phyloP scores from a whole-genome alignment of 2,329 filamentous ascomycete species.

The Botrytis byssoidea region DNA sequence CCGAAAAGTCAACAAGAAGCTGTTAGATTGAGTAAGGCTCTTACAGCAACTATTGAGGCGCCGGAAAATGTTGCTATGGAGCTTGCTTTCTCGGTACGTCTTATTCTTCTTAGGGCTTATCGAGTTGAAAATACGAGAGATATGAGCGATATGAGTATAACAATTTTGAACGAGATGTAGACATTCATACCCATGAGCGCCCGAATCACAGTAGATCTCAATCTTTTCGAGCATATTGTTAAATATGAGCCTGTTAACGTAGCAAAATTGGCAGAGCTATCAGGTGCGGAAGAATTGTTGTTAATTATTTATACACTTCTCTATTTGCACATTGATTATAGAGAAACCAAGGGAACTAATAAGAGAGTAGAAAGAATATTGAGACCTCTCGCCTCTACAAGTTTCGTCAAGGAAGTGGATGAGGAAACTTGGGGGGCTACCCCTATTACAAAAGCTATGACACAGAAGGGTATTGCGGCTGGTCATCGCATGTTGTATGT shows the following conservation, averaged over 20 bases:
- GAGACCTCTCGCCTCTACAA: neutral
- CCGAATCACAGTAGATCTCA: neutral
- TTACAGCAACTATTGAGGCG: neutral
- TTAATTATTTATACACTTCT: neutral
- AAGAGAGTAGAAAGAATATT: neutral
- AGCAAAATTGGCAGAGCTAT: neutral
- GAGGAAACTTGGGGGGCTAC: constrained; percentile 2
- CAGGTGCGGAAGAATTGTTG: neutral
- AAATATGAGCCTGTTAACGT: neutral
- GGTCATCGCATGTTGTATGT: constrained; percentile 5
- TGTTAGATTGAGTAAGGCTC: neutral
- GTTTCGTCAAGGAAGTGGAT: neutral
- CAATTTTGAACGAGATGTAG: too few relatives aligned
- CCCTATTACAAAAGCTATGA: neutral
- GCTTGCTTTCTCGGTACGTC: neutral
- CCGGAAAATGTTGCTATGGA: neutral
- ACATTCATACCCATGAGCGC: neutral
- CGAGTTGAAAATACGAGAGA: neutral
- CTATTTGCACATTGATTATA: neutral
- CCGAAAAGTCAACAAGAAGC: neutral
- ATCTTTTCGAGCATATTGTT: constrained; percentile 2
- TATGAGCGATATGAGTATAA: too few relatives aligned
- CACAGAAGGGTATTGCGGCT: neutral
- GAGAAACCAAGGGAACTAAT: neutral
- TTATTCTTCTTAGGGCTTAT: neutral